phyloP scores from a whole-genome alignment of 139 green algal genomes.

The Ettlia oleoabundans region DNA sequence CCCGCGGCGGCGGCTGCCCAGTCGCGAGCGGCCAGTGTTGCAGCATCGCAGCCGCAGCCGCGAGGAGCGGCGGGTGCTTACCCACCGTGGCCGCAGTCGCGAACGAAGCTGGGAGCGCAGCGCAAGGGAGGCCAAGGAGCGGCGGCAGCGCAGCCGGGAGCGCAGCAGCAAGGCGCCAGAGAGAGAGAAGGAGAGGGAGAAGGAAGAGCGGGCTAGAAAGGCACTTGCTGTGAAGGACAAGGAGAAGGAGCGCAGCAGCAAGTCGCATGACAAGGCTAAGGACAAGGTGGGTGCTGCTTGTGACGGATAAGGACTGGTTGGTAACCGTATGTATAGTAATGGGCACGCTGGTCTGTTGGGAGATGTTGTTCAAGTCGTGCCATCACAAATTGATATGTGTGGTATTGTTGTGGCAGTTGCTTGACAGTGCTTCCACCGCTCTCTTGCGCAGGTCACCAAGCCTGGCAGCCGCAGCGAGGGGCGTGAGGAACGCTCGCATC shows the following conservation, averaged over 20 bases:
- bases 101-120: neutral
- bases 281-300: neutral
- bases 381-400: too few relatives aligned
- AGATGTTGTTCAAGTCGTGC: too few relatives aligned
- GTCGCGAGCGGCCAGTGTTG: neutral
- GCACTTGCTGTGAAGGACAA: neutral
- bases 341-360: too few relatives aligned
- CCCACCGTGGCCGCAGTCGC: neutral
- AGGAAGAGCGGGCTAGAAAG: too few relatives aligned
- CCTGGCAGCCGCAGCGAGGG: too few relatives aligned
- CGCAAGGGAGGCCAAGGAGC: too few relatives aligned
- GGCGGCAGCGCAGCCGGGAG: neutral
- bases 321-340: too few relatives aligned
- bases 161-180: neutral
- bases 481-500: slow-evolving; percentile 1
- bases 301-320: too few relatives aligned
- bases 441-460: slow-evolving; percentile 15
- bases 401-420: too few relatives aligned
- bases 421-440: too few relatives aligned
- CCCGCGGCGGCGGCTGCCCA: neutral
- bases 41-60: neutral
- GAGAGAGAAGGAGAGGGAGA: neutral
- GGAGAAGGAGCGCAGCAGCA: neutral
- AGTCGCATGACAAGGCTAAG: neutral
- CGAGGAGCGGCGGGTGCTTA: neutral